These are phyloP conservation scores for Anthracocystis panici-leucophaei DNA, from an alignment of 1,284 basidiomycete genomes.

Conservation along the genomic window DNA sequence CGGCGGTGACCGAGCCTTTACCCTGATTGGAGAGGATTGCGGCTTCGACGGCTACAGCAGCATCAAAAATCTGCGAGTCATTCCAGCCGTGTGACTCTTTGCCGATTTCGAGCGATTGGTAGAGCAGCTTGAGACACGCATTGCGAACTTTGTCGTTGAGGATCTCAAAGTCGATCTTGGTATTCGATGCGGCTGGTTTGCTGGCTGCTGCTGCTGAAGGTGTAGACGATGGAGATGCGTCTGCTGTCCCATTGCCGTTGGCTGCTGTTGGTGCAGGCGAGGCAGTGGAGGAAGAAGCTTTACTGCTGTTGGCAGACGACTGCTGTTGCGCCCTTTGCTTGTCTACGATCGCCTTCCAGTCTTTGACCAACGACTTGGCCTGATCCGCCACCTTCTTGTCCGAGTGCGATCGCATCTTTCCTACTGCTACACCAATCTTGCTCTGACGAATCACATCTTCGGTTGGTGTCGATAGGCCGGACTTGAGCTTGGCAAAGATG, in stretches of 20 bases:
- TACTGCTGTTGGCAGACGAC: conserved; percentile 32
- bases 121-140: conserved; percentile 89
- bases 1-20: conserved; percentile 53
- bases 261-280: conserved; percentile 44
- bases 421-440: conserved; percentile 88
- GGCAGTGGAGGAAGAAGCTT: conserved; percentile 33
- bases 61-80: conserved; percentile 69
- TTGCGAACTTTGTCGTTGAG: conserved; percentile 78
- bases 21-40: conserved; percentile 66
- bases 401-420: conserved; percentile 83
- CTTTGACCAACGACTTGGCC: conserved; percentile 88
- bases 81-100: conserved; percentile 33
- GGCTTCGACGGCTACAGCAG: conserved; percentile 71
- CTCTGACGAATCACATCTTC: conserved; percentile 81
- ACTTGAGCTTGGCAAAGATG: conserved; percentile 81
- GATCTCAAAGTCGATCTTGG: conserved; percentile 64
- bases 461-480: conserved; percentile 79
- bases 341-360: conserved; percentile 66
- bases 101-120: conserved; percentile 80
- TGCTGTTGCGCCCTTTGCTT: conserved; percentile 71
- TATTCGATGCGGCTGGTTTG: conserved; percentile 26
- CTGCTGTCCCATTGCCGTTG: conserved; percentile 19
- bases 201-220: conserved; percentile 23
- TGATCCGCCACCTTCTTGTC: conserved; percentile 81
- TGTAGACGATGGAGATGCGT: conserved; percentile 36